Evolutionary conservation across 2,329 filamentous ascomycete genomes (phyloP).

Genomic region (Arthrinium phaeospermum): DNA sequence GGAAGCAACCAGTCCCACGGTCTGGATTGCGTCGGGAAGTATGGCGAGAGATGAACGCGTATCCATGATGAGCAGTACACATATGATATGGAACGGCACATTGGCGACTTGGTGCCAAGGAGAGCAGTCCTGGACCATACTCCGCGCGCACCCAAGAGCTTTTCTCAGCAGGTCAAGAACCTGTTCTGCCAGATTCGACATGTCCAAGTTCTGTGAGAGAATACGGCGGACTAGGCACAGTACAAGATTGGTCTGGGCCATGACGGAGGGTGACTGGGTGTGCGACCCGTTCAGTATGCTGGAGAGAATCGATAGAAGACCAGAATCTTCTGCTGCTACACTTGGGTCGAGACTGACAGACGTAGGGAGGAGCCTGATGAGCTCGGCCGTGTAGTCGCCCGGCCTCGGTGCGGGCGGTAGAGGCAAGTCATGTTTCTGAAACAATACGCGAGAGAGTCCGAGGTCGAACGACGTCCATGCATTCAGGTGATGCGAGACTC

Average conservation of each 20-base stretch:
- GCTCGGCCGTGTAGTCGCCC: slow-evolving; percentile 51
- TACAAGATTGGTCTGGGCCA: slow-evolving; percentile 60
- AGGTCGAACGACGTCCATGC: slow-evolving; percentile 66
- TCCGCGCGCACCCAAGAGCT: slow-evolving; percentile 53
- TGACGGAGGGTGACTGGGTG: slow-evolving; percentile 47
- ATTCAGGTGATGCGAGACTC: slow-evolving; percentile 62
- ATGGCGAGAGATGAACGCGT: slow-evolving; percentile 53
- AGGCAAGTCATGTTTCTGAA: slow-evolving; percentile 8
- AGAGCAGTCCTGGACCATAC: slow-evolving; percentile 48
- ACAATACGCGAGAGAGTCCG: slow-evolving; percentile 55
- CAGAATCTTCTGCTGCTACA: slow-evolving; percentile 45
- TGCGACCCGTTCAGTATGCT: slow-evolving; percentile 48
- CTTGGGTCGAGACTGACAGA: slow-evolving; percentile 61
- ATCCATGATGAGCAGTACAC: slow-evolving; percentile 60
- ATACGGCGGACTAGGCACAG: slow-evolving; percentile 62
- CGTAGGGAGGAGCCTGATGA: slow-evolving; percentile 58
- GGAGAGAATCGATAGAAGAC: slow-evolving; percentile 49
- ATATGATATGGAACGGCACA: slow-evolving; percentile 64
- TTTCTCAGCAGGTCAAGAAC: slow-evolving; percentile 52
- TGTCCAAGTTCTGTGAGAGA: slow-evolving; percentile 53
- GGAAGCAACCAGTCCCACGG: slow-evolving; percentile 46
- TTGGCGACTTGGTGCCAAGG: slow-evolving; percentile 67
- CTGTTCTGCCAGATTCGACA: slow-evolving; percentile 49
- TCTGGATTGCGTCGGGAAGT: slow-evolving; percentile 57
- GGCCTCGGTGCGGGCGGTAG: slow-evolving; percentile 24